Conservation (phyloP, 148 eudicot species). For the Chenopodium quinoa region DNA sequence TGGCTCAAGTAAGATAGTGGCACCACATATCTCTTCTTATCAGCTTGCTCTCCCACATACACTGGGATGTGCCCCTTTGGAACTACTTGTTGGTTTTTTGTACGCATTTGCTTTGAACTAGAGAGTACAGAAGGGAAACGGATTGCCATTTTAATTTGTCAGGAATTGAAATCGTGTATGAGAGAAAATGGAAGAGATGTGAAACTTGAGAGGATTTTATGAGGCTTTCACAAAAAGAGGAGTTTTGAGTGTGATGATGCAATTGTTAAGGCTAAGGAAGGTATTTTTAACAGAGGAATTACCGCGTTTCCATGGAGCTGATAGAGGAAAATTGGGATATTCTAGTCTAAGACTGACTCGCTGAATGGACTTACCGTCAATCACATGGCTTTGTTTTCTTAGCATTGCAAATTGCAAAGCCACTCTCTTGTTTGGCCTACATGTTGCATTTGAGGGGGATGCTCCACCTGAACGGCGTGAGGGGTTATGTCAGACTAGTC, state of each 20-base stretch:
- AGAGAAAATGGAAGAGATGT: neutral
- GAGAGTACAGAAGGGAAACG: conserved; percentile 18
- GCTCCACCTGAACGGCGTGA: conserved; percentile 10
- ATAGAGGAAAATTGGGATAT: neutral
- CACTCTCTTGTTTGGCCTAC: neutral
- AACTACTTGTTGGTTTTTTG: conserved; percentile 14
- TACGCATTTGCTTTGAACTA: conserved; percentile 10
- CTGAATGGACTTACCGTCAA: neutral
- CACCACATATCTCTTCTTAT: conserved; percentile 32
- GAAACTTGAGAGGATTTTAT: neutral
- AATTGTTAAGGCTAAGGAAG: neutral
- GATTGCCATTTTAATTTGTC: conserved; percentile 11
- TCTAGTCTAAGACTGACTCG: neutral
- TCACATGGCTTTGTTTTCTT: conserved; percentile 19
- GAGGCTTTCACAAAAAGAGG: neutral
- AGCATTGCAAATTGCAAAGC: neutral
- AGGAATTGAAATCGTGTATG: neutral
- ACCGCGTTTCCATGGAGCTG: neutral
- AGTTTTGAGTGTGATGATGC: neutral
- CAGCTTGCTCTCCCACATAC: conserved; percentile 27
- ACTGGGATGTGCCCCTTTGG: conserved; percentile 26
- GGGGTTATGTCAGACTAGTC: neutral
- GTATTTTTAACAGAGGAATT: neutral
- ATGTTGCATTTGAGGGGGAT: conserved; percentile 9
- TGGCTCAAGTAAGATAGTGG: conserved; percentile 31